A percentile compares a stretch with the other conserved stretches of the same genome.
phyloP scores from a whole-genome alignment of 2,329 filamentous ascomycete species.

The Aspergillus amoenus region DNA sequence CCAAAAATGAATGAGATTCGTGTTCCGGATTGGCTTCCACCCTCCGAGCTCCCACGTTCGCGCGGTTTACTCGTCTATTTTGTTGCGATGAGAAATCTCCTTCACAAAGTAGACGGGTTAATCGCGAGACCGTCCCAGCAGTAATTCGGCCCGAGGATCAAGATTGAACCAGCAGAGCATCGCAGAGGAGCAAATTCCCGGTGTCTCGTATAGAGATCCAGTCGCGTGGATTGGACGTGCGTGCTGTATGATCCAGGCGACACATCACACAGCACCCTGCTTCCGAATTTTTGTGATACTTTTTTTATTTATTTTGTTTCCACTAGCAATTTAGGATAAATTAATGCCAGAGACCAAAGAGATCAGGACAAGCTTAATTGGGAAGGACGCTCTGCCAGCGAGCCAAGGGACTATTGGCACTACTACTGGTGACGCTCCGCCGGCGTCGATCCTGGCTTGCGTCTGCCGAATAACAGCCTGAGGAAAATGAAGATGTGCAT shows the following conservation, averaged over 20 bases:
- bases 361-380: constrained; percentile 3
- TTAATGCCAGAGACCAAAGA: not conserved
- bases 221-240: not conserved
- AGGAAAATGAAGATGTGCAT: not conserved
- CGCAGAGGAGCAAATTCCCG: not conserved
- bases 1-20: not conserved
- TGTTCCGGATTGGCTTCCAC: not conserved
- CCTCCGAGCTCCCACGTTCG: constrained; percentile 14
- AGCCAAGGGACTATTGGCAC: constrained; percentile 34
- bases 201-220: not conserved
- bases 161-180: not conserved
- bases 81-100: not conserved
- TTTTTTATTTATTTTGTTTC: not conserved
- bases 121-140: not conserved
- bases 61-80: not conserved
- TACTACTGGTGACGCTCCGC: constrained; percentile 31
- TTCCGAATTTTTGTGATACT: not conserved
- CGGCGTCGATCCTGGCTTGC: constrained; percentile 36
- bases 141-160: not conserved
- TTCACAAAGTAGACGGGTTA: not conserved
- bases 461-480: not conserved
- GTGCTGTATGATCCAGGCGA: not conserved
- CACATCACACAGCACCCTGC: not conserved
- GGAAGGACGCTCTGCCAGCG: constrained; percentile 2
- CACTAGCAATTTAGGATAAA: not conserved